These are phyloP conservation scores for Populus tremula DNA, from an alignment of 345 rosid species.

Conservation along the genomic window DNA sequence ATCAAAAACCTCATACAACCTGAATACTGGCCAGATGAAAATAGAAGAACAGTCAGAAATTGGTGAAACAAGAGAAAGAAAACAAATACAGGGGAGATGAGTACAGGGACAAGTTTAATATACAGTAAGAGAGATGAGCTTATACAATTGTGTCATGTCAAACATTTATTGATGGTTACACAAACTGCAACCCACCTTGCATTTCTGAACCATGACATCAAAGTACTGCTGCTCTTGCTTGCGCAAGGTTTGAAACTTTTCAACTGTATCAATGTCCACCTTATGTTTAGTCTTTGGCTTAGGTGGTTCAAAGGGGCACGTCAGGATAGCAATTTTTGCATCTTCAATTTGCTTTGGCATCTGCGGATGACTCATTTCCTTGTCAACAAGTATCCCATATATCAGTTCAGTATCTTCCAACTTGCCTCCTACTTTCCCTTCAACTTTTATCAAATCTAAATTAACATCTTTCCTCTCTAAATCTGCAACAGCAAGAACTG, in stretches of 20 bases:
- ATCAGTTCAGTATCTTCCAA: constrained; percentile 86
- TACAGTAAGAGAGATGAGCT: not conserved
- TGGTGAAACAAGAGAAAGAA: not conserved
- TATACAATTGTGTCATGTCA: not conserved
- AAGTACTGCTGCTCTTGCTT: constrained; percentile 89
- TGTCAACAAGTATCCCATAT: constrained; percentile 81
- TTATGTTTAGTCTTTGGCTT: constrained; percentile 99
- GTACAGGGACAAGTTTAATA: not conserved
- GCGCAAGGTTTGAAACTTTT: constrained; percentile 88
- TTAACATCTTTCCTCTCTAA: constrained; percentile 90
- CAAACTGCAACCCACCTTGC: constrained; percentile 51
- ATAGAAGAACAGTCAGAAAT: not conserved
- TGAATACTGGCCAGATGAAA: not conserved
- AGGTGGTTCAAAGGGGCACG: constrained; percentile 98
- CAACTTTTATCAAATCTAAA: constrained; percentile 89
- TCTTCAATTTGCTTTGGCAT: constrained; percentile 91
- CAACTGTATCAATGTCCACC: constrained; percentile 96
- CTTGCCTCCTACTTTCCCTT: constrained; percentile 93
- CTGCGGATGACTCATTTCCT: constrained; percentile 98
- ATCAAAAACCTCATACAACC: not conserved
- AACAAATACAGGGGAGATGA: not conserved
- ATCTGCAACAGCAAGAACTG: constrained; percentile 95
- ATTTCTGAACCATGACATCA: constrained; percentile 93
- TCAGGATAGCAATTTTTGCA: constrained; percentile 94
- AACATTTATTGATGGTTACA: not conserved